A percentile compares a stretch with the other conserved stretches of the same genome.
These are phyloP conservation scores for Pichia pseudocactophila DNA, from an alignment of 805 yeast genomes.

Conservation along the genomic window DNA sequence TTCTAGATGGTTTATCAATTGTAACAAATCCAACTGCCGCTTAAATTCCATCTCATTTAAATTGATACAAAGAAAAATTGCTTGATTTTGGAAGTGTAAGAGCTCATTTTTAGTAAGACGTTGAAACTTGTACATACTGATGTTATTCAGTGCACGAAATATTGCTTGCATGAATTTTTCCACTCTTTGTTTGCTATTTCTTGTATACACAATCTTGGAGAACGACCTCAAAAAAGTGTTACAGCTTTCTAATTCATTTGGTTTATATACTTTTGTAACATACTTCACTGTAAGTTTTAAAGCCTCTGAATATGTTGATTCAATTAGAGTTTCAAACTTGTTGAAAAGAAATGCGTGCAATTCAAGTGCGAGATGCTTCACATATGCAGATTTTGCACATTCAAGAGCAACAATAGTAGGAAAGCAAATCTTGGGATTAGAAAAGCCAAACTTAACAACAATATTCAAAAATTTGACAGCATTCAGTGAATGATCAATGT, in stretches of 20 bases:
- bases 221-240: constrained; percentile 31
- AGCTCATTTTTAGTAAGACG: constrained; percentile 5
- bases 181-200: constrained; percentile 28
- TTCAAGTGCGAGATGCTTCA: constrained; percentile 40
- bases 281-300: constrained; percentile 45
- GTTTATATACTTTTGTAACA: constrained; percentile 20
- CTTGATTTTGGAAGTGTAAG: constrained; percentile 19
- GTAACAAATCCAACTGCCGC: constrained; percentile 43
- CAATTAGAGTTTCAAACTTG: constrained; percentile 65
- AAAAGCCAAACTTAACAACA: constrained; percentile 57
- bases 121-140: constrained; percentile 14
- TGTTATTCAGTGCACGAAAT: constrained; percentile 23
- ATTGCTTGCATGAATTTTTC: constrained; percentile 33
- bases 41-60: constrained; percentile 32
- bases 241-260: constrained; percentile 24
- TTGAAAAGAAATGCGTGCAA: constrained; percentile 50
- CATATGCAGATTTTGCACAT: constrained; percentile 36
- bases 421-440: constrained; percentile 63
- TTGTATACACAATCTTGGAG: constrained; percentile 34
- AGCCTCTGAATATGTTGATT: constrained; percentile 56
- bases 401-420: constrained; percentile 66
- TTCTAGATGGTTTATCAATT: constrained; percentile 37
- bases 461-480: constrained; percentile 49
- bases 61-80: constrained; percentile 31
- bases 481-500: constrained; percentile 31